These are phyloP conservation scores for Paraconiothyrium sp. DNA, from an alignment of 2,329 filamentous ascomycete species.

Conservation along the genomic window DNA sequence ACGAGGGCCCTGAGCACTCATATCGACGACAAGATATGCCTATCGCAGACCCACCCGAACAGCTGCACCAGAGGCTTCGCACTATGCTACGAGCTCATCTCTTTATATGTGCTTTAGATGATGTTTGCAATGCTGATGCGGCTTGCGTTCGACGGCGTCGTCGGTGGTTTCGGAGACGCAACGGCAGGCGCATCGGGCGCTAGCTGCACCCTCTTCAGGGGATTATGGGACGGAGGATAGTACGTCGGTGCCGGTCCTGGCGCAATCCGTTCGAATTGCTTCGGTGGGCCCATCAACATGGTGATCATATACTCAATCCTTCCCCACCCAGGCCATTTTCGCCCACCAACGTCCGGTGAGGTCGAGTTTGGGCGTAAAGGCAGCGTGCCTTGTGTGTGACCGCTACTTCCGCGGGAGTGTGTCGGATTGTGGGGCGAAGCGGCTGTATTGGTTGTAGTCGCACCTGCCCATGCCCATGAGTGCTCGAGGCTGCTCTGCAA, in stretches of 20 bases:
- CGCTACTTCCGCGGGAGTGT: slow-evolving; percentile 32
- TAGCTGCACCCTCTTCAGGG: slow-evolving; percentile 49
- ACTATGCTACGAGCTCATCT: background rate
- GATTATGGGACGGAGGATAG: slow-evolving; percentile 49
- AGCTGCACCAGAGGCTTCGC: background rate
- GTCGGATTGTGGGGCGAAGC: slow-evolving; percentile 17
- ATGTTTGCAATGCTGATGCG: slow-evolving; percentile 58
- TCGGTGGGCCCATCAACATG: slow-evolving; percentile 62
- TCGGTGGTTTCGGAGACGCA: slow-evolving; percentile 29
- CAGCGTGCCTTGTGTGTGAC: slow-evolving; percentile 52
- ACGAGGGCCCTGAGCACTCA: too few species aligned
- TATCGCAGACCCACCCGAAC: background rate
- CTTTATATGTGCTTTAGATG: slow-evolving; percentile 37
- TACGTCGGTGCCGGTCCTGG: slow-evolving; percentile 40
- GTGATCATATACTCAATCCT: slow-evolving; percentile 72
- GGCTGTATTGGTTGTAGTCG: slow-evolving; percentile 45
- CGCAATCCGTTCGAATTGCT: slow-evolving; percentile 38
- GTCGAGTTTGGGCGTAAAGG: slow-evolving; percentile 61
- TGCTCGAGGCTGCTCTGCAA: slow-evolving; percentile 80
- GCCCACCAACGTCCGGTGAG: slow-evolving; percentile 65
- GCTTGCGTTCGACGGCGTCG: slow-evolving; percentile 52
- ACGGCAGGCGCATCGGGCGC: slow-evolving; percentile 29
- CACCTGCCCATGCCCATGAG: slow-evolving; percentile 80
- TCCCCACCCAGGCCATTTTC: slow-evolving; percentile 84
- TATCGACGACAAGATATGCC: too few species aligned